These are phyloP conservation scores for Lachnellula subtilissima DNA, from an alignment of 2,329 filamentous ascomycete species.

Conservation along the genomic window DNA sequence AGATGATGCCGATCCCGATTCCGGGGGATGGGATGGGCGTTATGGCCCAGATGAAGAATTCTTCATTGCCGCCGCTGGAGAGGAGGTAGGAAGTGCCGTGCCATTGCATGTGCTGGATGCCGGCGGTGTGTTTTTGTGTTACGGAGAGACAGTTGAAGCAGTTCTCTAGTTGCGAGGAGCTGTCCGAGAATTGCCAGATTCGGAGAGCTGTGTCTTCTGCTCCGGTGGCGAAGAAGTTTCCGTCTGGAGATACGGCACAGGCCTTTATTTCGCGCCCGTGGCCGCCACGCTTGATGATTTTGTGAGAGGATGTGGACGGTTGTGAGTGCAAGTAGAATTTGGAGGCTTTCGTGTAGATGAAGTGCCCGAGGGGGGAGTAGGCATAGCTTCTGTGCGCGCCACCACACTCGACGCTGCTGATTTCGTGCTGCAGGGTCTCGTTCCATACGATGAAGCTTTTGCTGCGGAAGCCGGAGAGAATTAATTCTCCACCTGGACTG, in stretches of 20 bases:
- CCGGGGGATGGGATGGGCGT: constrained; percentile 46
- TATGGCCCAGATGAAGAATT: constrained; percentile 78
- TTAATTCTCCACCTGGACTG: constrained; percentile 45
- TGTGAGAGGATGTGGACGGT: constrained; percentile 34
- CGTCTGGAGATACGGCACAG: constrained; percentile 41
- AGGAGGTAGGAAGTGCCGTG: constrained; percentile 63
- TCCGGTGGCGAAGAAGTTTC: constrained; percentile 56
- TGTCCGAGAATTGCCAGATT: constrained; percentile 52
- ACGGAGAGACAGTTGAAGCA: constrained; percentile 50
- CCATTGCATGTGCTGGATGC: constrained; percentile 70
- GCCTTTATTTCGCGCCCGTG: constrained; percentile 85
- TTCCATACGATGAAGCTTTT: constrained; percentile 81
- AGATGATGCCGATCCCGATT: constrained; percentile 45
- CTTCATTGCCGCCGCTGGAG: constrained; percentile 81
- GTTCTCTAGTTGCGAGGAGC: constrained; percentile 8
- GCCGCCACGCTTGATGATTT: constrained; percentile 58
- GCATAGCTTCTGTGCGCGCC: constrained; percentile 77
- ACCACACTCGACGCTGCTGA: constrained; percentile 73
- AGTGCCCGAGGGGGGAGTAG: constrained; percentile 43
- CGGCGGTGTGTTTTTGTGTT: constrained; percentile 73
- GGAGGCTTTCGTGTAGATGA: constrained; percentile 73
- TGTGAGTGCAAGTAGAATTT: constrained; percentile 42
- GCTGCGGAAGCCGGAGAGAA: constrained; percentile 77
- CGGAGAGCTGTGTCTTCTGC: constrained; percentile 72
- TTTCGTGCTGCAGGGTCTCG: constrained; percentile 62